A percentile compares a stretch with the other conserved stretches of the same genome.
Conservation (phyloP, 306 rosid genomes). For the Calophaca sinica region DNA sequence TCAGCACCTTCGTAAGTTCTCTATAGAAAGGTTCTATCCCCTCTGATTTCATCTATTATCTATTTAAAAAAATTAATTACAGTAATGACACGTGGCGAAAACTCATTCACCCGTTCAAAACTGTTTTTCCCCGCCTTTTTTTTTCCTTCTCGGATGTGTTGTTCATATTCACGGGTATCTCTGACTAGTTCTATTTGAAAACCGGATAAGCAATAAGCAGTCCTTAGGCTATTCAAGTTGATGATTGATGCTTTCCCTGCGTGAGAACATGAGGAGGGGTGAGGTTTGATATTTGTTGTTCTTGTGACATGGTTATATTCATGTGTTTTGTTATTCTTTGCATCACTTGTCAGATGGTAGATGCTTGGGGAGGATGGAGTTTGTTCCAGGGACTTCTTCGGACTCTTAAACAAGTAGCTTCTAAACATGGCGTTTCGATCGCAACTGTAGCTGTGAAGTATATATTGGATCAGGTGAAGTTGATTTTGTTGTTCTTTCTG, state of each 20-base stretch:
- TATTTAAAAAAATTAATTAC: too few species aligned
- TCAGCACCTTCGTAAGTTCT: slow-evolving; percentile 13
- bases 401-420: slow-evolving; percentile 80
- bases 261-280: slow-evolving; percentile 13
- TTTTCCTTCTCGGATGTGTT: too few species aligned
- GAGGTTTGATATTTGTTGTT: slow-evolving; percentile 21
- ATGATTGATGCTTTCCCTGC: slow-evolving; percentile 26
- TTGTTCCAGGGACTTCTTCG: slow-evolving; percentile 83
- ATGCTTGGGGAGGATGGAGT: slow-evolving; percentile 98
- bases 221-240: slow-evolving; percentile 1
- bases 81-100: too few species aligned
- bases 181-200: not conserved
- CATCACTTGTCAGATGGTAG: slow-evolving; percentile 74
- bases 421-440: slow-evolving; percentile 83
- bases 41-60: slow-evolving; percentile 13
- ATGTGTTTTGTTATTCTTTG: slow-evolving; percentile 27
- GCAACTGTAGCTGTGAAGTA: slow-evolving; percentile 85
- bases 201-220: not conserved
- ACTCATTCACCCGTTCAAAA: too few species aligned
- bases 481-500: slow-evolving; percentile 10
- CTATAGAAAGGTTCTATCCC: not conserved
- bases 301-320: slow-evolving; percentile 21
- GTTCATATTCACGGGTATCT: too few species aligned
- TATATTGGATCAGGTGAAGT: slow-evolving; percentile 79
- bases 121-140: too few species aligned